phyloP scores from a whole-genome alignment of 2,329 filamentous ascomycete species.

The Magnaporthiopsis incrustans region DNA sequence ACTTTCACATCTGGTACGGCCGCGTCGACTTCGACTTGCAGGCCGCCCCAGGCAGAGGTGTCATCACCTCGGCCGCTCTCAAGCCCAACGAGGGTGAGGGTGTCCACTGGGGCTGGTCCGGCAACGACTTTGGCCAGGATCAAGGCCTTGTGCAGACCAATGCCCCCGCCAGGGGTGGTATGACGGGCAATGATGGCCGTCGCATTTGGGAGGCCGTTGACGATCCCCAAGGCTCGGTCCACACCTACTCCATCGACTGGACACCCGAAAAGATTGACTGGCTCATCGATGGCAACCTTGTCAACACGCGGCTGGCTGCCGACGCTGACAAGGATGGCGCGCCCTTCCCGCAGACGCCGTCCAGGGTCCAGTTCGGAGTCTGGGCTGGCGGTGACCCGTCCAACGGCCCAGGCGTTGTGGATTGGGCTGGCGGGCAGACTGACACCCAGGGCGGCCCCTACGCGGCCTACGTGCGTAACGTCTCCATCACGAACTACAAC shows the following conservation, averaged over 20 bases:
- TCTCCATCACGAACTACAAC: slow-evolving; percentile 11
- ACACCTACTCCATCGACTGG: slow-evolving; percentile 53
- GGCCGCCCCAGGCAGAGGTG: slow-evolving; percentile 38
- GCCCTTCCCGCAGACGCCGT: slow-evolving; percentile 52
- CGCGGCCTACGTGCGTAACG: slow-evolving; percentile 11
- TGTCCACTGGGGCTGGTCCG: slow-evolving; percentile 40
- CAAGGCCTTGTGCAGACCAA: slow-evolving; percentile 35
- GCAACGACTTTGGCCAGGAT: slow-evolving; percentile 13
- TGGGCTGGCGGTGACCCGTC: slow-evolving; percentile 25
- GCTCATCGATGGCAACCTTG: slow-evolving; percentile 47
- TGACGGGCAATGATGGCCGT: slow-evolving; percentile 43
- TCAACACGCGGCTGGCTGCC: slow-evolving; percentile 40
- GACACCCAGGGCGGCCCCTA: slow-evolving; percentile 11
- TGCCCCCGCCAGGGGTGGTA: slow-evolving; percentile 46
- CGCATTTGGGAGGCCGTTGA: slow-evolving; percentile 41
- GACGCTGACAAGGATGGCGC: slow-evolving; percentile 36
- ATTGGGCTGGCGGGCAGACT: slow-evolving; percentile 13
- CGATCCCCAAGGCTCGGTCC: slow-evolving; percentile 35
- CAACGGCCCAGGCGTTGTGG: slow-evolving; percentile 10
- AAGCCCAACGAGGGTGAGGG: slow-evolving; percentile 44
- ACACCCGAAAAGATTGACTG: slow-evolving; percentile 41
- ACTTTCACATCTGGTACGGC: slow-evolving; percentile 46
- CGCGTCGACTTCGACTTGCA: slow-evolving; percentile 37
- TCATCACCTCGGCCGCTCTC: slow-evolving; percentile 40
- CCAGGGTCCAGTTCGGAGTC: slow-evolving; percentile 40